Base-by-base conservation (phyloP, 2,329 filamentous ascomycete genomes). In the Fusarium keratoplasticum region DNA sequence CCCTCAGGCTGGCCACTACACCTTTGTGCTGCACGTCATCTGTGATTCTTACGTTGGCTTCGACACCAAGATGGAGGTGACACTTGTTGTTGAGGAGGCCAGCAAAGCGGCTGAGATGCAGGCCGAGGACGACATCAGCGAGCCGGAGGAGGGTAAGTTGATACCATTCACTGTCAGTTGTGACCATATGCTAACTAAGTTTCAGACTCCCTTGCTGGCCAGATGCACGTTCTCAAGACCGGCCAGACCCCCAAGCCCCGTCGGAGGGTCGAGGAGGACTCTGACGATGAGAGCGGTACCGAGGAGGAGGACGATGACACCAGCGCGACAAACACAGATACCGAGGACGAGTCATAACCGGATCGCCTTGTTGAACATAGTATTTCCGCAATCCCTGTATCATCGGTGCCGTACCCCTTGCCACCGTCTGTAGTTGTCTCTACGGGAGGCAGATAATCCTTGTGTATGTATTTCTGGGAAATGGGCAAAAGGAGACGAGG, bases 31-130 rank as follows among this genome's bases (percentile, higher is more conserved):
- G 91, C 93, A 98, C 83, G 87, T 98, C 72, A 88, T 98, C 63
- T 98, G 95, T 80, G 96, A 99, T 84, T 95, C 94, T 80, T 99
- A 99, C 79, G 88, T 99, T 54, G 96, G 96, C 54, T 95, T 98
- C 76, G 97, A 99, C 81, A 93, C 93, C 59, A 96, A 95, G 88
- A 91, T 94, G 87, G 95, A 98, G 80, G 94, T 98, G 31, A 95
- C 94, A 2, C 88, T 99, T 62, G 90, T 93, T 31, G 95, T 99
- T 10, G 95, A 98, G 79, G 95, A 98, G 78, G 92, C 94, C 36
- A 93, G 90, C 83, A 96, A 96, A 85, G 95, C 94, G 6, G 92
- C 90, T 22, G 90, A 93, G 76, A 92, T 97, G 80, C 90, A 90
- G 61, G 93, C 92, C 57, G 95, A 98, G 76, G 96, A 98, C 78